Evolutionary conservation across 805 yeast genomes (phyloP), one percentile per base, ranked within the genome.

Genomic region (Kuraishia capsulata): DNA sequence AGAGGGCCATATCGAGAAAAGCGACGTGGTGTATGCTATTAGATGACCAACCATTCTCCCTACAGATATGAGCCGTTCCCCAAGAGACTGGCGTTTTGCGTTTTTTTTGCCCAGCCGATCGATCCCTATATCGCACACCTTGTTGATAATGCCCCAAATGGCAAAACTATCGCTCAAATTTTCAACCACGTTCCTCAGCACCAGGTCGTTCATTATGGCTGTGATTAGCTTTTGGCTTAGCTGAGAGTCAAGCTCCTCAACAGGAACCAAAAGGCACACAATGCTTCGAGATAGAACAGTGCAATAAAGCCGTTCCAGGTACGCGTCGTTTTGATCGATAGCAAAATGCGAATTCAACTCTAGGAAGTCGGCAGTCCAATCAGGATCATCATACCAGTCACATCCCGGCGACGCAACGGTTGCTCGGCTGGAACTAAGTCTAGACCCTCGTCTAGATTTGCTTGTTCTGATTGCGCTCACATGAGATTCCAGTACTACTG

Each of bases 111-210:
- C 10, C 26, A 24, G 20, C 31, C 10, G 32, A 29, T n/a, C 14
- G n/a, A 11, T 41, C 41, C 14, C 26, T 28, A 13, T 32, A 31
- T 20, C 23, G 19, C 35, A 24, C 35, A 20, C 54, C 56, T 20
- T 33, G 17, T 40, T 43, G 4, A 67, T 45, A 3, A 73, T 51
- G 23, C 66, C 72, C 62, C 76, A 69, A 2, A 74, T 44, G 51
- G 69, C 64, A 54, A 70, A 74, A n/a, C 73, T 73, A 39, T 73
- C 75, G 8, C 68, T 56, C 13, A 73, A 41, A 45, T 69, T 70
- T 5, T 64, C 68, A 4, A 70, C 49, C 1, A 64, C 45, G 40
- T 63, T 71, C 31, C 52, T 52, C 31, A 75, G 39, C 0, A 67
- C 56, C 32, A 72, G 45, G 33, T 71, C 76, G 19, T 64, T 58